These are phyloP conservation scores for Chenopodium quinoa DNA, from an alignment of 148 eudicot species.

Conservation along the genomic window DNA sequence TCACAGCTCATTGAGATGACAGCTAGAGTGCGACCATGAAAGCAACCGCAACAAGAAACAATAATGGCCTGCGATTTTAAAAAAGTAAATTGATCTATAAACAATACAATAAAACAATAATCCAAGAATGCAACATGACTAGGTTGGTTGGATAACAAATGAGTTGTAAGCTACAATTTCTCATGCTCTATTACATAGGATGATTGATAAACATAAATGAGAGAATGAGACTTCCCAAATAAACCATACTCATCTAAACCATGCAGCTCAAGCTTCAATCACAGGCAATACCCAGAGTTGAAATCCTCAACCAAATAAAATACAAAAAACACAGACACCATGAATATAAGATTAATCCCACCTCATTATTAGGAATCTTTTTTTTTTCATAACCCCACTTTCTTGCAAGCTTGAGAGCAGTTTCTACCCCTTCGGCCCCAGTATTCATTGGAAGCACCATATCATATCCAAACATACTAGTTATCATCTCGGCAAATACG, in stretches of 20 bases:
- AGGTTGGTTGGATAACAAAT: neutral
- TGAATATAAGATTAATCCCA: slow-evolving; percentile 9
- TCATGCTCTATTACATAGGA: neutral
- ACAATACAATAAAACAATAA: neutral
- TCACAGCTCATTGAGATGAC: slow-evolving; percentile 99
- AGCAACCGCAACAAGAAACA: slow-evolving; percentile 98
- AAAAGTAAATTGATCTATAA: neutral
- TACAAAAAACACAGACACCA: neutral
- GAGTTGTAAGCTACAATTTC: neutral
- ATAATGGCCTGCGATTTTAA: slow-evolving; percentile 68
- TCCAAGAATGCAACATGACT: neutral
- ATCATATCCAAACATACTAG: slow-evolving; percentile 91
- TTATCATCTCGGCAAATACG: slow-evolving; percentile 67
- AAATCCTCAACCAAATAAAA: neutral
- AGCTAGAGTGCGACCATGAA: slow-evolving; percentile 92
- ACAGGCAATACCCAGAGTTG: neutral
- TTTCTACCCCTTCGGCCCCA: slow-evolving; percentile 99
- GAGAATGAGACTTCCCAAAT: neutral
- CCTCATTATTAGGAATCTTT: slow-evolving; percentile 83
- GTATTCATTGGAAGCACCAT: slow-evolving; percentile 99
- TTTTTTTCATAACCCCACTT: slow-evolving; percentile 98
- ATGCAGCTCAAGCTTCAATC: neutral
- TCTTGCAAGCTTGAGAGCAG: slow-evolving; percentile 91
- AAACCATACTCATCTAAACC: neutral
- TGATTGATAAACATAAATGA: neutral